These are phyloP conservation scores for Globisporangium splendens DNA, from an alignment of 352 stramenopile species.

Conservation along the genomic window DNA sequence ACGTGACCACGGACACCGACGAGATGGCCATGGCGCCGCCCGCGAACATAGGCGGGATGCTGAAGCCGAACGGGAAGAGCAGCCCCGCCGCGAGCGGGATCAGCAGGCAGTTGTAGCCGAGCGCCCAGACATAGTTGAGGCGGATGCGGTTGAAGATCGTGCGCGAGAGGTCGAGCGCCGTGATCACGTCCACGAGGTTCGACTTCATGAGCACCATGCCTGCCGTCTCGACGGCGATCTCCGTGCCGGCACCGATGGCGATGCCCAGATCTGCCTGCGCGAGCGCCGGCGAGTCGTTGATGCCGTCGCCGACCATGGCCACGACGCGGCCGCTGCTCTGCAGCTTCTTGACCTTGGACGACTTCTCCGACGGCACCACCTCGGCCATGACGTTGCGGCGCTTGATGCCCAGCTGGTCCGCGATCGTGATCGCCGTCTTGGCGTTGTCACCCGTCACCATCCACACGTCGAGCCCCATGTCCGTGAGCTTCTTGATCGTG, in stretches of 20 bases:
- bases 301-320: constrained; percentile 96
- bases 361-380: constrained; percentile 95
- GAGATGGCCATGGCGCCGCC: constrained; percentile 96
- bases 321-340: constrained; percentile 87
- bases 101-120: constrained; percentile 97
- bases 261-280: constrained; percentile 97
- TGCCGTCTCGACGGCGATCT: constrained; percentile 97
- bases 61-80: constrained; percentile 93
- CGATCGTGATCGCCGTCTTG: constrained; percentile 92
- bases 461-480: constrained; percentile 93
- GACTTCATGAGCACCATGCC: constrained; percentile 93
- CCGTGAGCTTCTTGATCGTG: constrained; percentile 88
- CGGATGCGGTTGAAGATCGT: constrained; percentile 96
- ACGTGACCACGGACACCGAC: constrained; percentile 95
- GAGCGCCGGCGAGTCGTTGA: constrained; percentile 98
- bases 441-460: constrained; percentile 99
- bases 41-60: constrained; percentile 95
- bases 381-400: constrained; percentile 93
- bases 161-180: constrained; percentile 94
- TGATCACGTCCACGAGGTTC: constrained; percentile 93
- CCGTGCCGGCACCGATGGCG: constrained; percentile 92
- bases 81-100: constrained; percentile 97
- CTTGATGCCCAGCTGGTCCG: constrained; percentile 91
- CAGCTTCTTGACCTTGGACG: constrained; percentile 90
- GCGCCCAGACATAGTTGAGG: constrained; percentile 97